A percentile compares a stretch with the other conserved stretches of the same genome.
phyloP scores from a whole-genome alignment of 2,329 filamentous ascomycete species.

The Epichloe gansuensis region DNA sequence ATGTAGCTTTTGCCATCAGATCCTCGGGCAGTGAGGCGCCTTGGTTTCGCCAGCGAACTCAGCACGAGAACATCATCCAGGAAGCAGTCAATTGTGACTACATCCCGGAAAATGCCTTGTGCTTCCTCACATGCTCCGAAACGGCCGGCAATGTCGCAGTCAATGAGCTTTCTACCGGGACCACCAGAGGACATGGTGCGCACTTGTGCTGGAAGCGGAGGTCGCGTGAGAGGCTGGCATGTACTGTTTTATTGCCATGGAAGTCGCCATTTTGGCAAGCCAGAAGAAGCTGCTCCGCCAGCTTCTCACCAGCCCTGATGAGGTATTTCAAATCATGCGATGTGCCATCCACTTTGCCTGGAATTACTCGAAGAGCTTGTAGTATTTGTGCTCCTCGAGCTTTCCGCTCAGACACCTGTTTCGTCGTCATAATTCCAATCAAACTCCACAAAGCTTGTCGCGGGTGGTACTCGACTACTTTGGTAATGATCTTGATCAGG shows the following conservation, averaged over 20 bases:
- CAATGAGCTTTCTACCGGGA: constrained; percentile 77
- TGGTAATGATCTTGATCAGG: constrained; percentile 68
- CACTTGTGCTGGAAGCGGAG: constrained; percentile 75
- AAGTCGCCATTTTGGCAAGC: constrained; percentile 69
- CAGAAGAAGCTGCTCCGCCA: constrained; percentile 69
- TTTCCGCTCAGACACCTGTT: constrained; percentile 53
- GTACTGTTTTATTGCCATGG: constrained; percentile 52
- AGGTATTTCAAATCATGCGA: constrained; percentile 54
- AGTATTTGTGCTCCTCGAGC: constrained; percentile 40
- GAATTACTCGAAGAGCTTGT: constrained; percentile 32
- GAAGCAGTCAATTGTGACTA: constrained; percentile 72
- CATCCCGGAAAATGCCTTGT: constrained; percentile 83
- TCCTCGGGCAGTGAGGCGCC: constrained; percentile 77
- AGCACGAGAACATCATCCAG: constrained; percentile 81
- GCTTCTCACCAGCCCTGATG: constrained; percentile 66
- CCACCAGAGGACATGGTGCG: constrained; percentile 73
- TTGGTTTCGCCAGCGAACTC: constrained; percentile 82
- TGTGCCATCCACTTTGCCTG: constrained; percentile 39
- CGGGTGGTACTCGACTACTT: constrained; percentile 77
- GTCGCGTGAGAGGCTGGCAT: constrained; percentile 64
- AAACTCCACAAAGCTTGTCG: constrained; percentile 88
- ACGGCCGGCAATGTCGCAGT: constrained; percentile 67
- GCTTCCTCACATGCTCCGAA: constrained; percentile 60
- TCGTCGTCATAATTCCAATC: constrained; percentile 75
- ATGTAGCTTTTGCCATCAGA: constrained; percentile 83